Conservation (phyloP, 345 rosid genomes). For the Draba incana region DNA sequence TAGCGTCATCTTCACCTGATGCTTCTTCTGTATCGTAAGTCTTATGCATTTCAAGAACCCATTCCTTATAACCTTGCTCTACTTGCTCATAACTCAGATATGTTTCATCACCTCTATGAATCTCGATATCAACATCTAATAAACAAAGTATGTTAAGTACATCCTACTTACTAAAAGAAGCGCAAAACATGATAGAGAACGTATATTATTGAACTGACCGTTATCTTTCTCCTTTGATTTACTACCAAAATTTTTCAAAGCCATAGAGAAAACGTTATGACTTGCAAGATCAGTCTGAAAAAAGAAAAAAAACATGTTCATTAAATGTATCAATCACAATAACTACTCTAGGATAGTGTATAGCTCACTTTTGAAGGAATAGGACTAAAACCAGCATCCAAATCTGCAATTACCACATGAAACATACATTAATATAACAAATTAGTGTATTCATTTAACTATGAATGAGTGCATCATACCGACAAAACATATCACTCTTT, state of each 20-base stretch:
- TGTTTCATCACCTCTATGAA: conserved; percentile 46
- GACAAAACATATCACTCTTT: conserved; percentile 66
- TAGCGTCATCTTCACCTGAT: conserved; percentile 58
- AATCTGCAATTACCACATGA: conserved; percentile 50
- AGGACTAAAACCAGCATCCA: conserved; percentile 81
- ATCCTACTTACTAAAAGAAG: not conserved
- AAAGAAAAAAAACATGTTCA: conserved; percentile 13
- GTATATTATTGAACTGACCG: conserved; percentile 22
- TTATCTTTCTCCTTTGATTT: conserved; percentile 53
- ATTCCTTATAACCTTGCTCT: conserved; percentile 58
- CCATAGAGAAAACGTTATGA: conserved; percentile 51
- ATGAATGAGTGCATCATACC: conserved; percentile 46
- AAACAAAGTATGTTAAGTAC: not conserved
- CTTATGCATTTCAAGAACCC: conserved; percentile 72
- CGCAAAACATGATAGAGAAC: not conserved
- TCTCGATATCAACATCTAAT: conserved; percentile 50
- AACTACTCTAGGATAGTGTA: not conserved
- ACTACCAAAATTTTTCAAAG: conserved; percentile 59
- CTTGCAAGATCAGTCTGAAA: conserved; percentile 70
- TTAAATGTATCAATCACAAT: not conserved
- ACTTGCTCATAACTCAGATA: conserved; percentile 43
- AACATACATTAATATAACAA: not conserved
- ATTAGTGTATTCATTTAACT: not conserved
- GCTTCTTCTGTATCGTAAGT: conserved; percentile 57
- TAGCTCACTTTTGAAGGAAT: conserved; percentile 64